Percentiles rank a stretch among this genome's conserved stretches.
phyloP scores from a whole-genome alignment of 2,329 filamentous ascomycete species.

The Curvularia sp. region DNA sequence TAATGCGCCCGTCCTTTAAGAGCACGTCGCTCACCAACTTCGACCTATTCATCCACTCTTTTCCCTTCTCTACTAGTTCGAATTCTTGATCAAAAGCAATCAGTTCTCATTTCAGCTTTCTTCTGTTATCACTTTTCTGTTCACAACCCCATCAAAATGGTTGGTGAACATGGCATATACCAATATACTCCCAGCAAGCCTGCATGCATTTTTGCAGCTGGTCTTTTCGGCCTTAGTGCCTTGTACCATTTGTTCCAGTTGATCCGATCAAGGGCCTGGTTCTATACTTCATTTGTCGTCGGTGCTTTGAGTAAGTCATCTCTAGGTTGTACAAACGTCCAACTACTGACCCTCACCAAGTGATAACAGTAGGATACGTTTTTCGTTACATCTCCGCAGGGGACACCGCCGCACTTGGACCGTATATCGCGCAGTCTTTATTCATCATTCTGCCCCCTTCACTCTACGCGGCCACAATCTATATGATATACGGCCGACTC shows the following conservation, averaged over 20 bases:
- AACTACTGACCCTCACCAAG: no score
- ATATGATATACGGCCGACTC: conserved; percentile 54
- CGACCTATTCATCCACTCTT: no score
- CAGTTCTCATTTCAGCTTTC: no score
- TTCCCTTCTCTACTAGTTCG: no score
- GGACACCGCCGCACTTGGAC: conserved; percentile 20
- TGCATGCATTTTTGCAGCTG: conserved; percentile 21
- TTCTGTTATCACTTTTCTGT: no score
- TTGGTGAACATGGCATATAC: conserved; percentile 25
- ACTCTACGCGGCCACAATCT: conserved; percentile 55
- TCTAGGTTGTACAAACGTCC: no score
- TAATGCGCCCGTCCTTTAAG: no score
- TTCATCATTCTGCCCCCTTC: conserved; percentile 54
- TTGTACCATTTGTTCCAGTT: conserved; percentile 28
- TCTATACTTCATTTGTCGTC: conserved; percentile 30
- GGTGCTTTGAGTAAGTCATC: conserved; percentile 25
- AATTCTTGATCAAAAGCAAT: no score
- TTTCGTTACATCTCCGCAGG: conserved; percentile 29
- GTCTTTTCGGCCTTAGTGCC: conserved; percentile 28
- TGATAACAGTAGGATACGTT: conserved; percentile 33
- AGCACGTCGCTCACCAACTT: no score
- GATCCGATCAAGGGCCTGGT: conserved; percentile 32
- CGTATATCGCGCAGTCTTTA: conserved; percentile 51
- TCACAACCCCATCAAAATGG: conserved; percentile 13
- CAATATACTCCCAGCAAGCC: conserved; percentile 25